Conservation (phyloP, 2,329 filamentous ascomycete genomes). For the Aspergillus pseudonomiae region DNA sequence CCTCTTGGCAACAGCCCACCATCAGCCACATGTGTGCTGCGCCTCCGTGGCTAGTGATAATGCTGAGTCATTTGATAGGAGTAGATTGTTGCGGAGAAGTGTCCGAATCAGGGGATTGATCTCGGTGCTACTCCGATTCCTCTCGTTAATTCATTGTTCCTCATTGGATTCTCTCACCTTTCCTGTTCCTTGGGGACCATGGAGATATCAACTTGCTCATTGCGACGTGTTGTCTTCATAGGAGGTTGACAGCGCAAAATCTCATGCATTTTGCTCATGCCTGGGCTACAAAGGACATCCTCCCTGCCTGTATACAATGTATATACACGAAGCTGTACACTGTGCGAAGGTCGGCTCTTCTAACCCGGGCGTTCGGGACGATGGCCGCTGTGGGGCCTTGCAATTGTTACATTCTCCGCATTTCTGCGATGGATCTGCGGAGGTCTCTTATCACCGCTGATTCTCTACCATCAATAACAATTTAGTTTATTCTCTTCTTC, state of each 20-base stretch:
- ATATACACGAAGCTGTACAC: background rate
- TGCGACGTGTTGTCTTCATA: background rate
- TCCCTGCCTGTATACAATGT: too few relatives aligned
- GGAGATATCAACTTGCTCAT: background rate
- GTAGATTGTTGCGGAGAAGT: background rate
- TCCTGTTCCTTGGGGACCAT: background rate
- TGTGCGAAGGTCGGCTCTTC: background rate
- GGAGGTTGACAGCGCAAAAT: background rate
- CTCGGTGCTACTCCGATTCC: constrained; percentile 5
- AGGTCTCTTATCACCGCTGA: constrained; percentile 6
- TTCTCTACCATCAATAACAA: background rate
- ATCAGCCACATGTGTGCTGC: background rate
- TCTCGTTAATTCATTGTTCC: constrained; percentile 3
- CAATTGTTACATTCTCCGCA: constrained; percentile 14
- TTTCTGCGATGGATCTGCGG: constrained; percentile 11
- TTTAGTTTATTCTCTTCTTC: background rate
- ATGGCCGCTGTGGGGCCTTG: constrained; percentile 13
- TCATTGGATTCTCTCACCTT: background rate
- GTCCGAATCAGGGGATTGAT: background rate
- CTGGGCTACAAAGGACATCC: too few relatives aligned
- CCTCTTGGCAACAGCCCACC: background rate
- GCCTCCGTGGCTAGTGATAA: background rate
- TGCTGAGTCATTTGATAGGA: background rate
- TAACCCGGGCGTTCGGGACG: background rate
- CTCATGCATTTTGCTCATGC: background rate